Percentiles rank a stretch among this genome's conserved stretches.
phyloP scores from a whole-genome alignment of 2,329 filamentous ascomycete genomes.

The Tetracladium maxilliforme region DNA sequence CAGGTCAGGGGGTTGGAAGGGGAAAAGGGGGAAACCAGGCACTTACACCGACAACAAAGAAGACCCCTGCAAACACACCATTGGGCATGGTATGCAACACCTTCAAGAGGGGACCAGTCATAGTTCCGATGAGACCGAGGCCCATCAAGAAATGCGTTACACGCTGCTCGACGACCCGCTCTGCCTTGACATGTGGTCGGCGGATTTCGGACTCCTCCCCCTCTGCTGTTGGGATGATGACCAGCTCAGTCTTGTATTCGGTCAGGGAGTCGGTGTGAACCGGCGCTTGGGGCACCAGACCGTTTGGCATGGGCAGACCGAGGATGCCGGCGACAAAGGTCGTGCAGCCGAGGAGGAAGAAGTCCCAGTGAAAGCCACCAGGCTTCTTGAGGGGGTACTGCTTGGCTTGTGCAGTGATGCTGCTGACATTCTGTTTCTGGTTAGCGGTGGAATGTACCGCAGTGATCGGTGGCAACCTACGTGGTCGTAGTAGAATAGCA shows the following conservation, averaged over 20 bases:
- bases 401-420: slow-evolving; percentile 37
- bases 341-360: slow-evolving; percentile 40
- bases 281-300: slow-evolving; percentile 40
- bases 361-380: slow-evolving; percentile 46
- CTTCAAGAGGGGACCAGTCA: slow-evolving; percentile 37
- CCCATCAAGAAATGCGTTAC: slow-evolving; percentile 39
- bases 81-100: slow-evolving; percentile 38
- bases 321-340: slow-evolving; percentile 39
- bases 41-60: slow-evolving; percentile 40
- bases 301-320: slow-evolving; percentile 40
- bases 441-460: too few relatives aligned
- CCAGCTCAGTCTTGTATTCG: slow-evolving; percentile 21
- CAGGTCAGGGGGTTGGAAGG: too few relatives aligned
- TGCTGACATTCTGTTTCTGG: slow-evolving; percentile 27
- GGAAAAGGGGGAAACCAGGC: slow-evolving; percentile 2
- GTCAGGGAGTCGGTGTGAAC: slow-evolving; percentile 40
- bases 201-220: slow-evolving; percentile 23
- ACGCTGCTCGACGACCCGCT: slow-evolving; percentile 38
- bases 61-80: slow-evolving; percentile 37
- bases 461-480: slow-evolving; percentile 11
- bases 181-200: slow-evolving; percentile 25
- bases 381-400: slow-evolving; percentile 41
- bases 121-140: slow-evolving; percentile 35
- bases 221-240: slow-evolving; percentile 24
- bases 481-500: slow-evolving; percentile 42